These are phyloP conservation scores for Candida peoriensis DNA, from an alignment of 805 yeast genomes.

Conservation along the genomic window DNA sequence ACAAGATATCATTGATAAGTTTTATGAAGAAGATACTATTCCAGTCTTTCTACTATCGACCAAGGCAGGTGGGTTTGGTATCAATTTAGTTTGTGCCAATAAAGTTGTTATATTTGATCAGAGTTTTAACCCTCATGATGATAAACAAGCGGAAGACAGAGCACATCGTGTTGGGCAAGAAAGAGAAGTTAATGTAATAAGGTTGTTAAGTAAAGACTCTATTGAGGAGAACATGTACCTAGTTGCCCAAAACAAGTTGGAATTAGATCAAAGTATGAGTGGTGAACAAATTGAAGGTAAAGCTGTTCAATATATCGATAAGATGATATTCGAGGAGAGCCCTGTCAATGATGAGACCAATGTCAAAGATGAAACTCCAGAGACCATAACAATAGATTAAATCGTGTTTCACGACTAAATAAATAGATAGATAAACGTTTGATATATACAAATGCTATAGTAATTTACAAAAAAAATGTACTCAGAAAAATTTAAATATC, in stretches of 20 bases:
- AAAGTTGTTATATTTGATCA: constrained; percentile 89
- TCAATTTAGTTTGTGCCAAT: constrained; percentile 92
- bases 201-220: constrained; percentile 67
- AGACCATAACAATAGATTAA: too few relatives aligned
- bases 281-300: constrained; percentile 25
- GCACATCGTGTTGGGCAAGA: constrained; percentile 97
- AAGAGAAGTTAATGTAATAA: constrained; percentile 71
- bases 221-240: constrained; percentile 87
- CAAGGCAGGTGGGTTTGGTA: constrained; percentile 98
- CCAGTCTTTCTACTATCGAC: constrained; percentile 89
- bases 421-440: too few relatives aligned
- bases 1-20: constrained; percentile 86
- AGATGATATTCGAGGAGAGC: constrained; percentile 35
- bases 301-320: constrained; percentile 29
- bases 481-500: too few relatives aligned
- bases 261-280: constrained; percentile 52
- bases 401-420: too few relatives aligned
- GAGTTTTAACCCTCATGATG: constrained; percentile 97
- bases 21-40: constrained; percentile 73
- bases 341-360: constrained; percentile 44
- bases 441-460: too few relatives aligned
- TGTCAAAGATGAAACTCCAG: constrained; percentile 34
- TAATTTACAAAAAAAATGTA: too few relatives aligned
- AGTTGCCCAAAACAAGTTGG: constrained; percentile 86
- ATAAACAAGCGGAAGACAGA: constrained; percentile 97